Evolutionary conservation across 2,329 filamentous ascomycete genomes (phyloP).

Genomic region (Simplicillium aogashimaense): DNA sequence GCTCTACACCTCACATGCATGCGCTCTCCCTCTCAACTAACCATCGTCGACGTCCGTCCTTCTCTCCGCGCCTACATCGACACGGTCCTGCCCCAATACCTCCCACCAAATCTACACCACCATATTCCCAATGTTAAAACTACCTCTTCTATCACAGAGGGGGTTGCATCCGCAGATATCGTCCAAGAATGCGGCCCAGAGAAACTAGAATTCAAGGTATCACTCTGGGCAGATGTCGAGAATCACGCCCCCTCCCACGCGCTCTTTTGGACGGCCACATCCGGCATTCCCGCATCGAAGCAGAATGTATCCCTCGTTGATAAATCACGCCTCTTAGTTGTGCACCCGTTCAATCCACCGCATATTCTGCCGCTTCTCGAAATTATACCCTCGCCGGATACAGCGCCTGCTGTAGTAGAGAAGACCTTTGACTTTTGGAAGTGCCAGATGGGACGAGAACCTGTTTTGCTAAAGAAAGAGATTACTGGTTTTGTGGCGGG

Average conservation of each 20-base stretch:
- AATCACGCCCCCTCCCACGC: slow-evolving; percentile 28
- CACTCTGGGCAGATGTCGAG: slow-evolving; percentile 41
- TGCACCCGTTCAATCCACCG: slow-evolving; percentile 53
- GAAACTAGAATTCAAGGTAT: slow-evolving; percentile 36
- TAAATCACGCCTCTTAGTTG: slow-evolving; percentile 35
- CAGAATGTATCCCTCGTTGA: slow-evolving; percentile 22
- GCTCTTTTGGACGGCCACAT: slow-evolving; percentile 48
- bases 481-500: slow-evolving; percentile 1
- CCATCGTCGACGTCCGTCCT: slow-evolving; percentile 38
- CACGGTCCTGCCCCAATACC: slow-evolving; percentile 19
- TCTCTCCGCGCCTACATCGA: slow-evolving; percentile 29
- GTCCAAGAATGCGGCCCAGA: slow-evolving; percentile 53
- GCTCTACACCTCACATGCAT: slow-evolving; percentile 38
- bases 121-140: slow-evolving; percentile 18
- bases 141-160: slow-evolving; percentile 24
- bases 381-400: slow-evolving; percentile 32
- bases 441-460: not conserved
- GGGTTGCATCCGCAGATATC: slow-evolving; percentile 35
- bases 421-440: slow-evolving; percentile 1
- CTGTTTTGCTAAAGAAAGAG: not conserved
- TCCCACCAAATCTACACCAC: slow-evolving; percentile 8
- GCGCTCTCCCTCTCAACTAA: slow-evolving; percentile 21
- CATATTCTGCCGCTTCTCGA: slow-evolving; percentile 53
- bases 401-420: not conserved
- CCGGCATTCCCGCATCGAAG: slow-evolving; percentile 42